phyloP scores from a whole-genome alignment of 768 basidiomycete genomes.

The Mycena belliarum region DNA sequence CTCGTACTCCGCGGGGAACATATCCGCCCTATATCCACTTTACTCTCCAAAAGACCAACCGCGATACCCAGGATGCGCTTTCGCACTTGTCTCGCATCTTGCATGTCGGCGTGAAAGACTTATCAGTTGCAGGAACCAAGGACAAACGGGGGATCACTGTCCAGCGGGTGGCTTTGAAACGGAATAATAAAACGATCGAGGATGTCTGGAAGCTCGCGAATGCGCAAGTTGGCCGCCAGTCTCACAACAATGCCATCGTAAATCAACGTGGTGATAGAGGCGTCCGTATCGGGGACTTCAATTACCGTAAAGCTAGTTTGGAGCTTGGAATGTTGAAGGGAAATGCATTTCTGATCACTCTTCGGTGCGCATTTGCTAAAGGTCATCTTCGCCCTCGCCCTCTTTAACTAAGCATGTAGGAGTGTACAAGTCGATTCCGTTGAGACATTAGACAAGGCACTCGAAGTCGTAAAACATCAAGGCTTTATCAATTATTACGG shows the following conservation, averaged over 20 bases:
- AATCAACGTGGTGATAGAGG: constrained; percentile 86
- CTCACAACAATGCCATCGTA: constrained; percentile 52
- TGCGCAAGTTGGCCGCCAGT: constrained; percentile 58
- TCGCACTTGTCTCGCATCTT: constrained; percentile 75
- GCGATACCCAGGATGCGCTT: constrained; percentile 95
- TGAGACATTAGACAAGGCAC: constrained; percentile 70
- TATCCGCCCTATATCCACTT: constrained; percentile 93
- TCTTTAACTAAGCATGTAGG: constrained; percentile 41
- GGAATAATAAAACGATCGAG: constrained; percentile 75
- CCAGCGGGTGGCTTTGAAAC: constrained; percentile 82
- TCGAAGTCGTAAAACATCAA: constrained; percentile 74
- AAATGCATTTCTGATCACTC: constrained; percentile 91
- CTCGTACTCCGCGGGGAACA: constrained; percentile 56
- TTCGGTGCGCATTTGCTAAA: constrained; percentile 59
- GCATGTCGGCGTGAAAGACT: constrained; percentile 76
- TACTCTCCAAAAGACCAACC: constrained; percentile 94
- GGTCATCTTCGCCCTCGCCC: not conserved
- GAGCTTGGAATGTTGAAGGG: constrained; percentile 97
- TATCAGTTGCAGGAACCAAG: constrained; percentile 93
- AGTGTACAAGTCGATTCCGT: constrained; percentile 80
- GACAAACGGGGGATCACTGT: constrained; percentile 97
- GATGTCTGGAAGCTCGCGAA: constrained; percentile 86
- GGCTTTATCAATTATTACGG: constrained; percentile 99
- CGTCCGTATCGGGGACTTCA: constrained; percentile 83
- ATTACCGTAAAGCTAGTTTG: constrained; percentile 77